Evolutionary conservation across 306 rosid genomes (phyloP), one percentile per base, ranked within the genome.

Genomic region (Hippophae rhamnoides): DNA sequence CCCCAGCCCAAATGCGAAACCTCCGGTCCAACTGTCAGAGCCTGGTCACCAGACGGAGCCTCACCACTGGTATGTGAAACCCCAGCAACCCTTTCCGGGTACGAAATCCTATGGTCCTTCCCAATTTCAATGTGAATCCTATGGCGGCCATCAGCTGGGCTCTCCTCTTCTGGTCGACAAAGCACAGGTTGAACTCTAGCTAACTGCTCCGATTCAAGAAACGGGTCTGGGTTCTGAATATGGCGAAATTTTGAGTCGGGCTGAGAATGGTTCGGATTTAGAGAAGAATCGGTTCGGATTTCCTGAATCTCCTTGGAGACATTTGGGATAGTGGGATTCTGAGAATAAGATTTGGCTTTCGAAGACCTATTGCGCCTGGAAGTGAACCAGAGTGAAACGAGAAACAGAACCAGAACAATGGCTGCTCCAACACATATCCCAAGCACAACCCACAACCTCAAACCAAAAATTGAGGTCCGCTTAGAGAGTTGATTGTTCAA

Each of bases 1-100:
- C 88, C 84, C 84, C 84, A 82, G 8, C 88, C 88, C 78, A 82
- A 76, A 71, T 82, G 88, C 48, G 84, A 79, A 41, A 79, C 82
- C 74, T 79, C 82, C 57, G 87, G 87, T 67, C 7, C 81, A 10
- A 72, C 53, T 7, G 61, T 58, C 52, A 13, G 41, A 8, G 73
- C 75, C 69, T 69, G 87, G 43, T 81, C 87, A 18, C 81, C 81
- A 25, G 83, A 62, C 54, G 81, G 74, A 50, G 62, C 64, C 61
- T 81, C 86, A 5, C 81, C 81, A 10, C 80, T 77, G 6, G 82
- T 80, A 41, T 80, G 76, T 13, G 78, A 66, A 10, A 78, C 74
- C 64, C 83, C 81, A 3, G 77, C 79, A 13, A 52, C 79, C 44
- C 58, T 69, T 65, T 81, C 86, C 51, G 83, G 86, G 73, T 72